A percentile compares a stretch with the other conserved stretches of the same genome.
Conservation (phyloP, 2,329 filamentous ascomycete genomes). For the Balansia obtecta region DNA sequence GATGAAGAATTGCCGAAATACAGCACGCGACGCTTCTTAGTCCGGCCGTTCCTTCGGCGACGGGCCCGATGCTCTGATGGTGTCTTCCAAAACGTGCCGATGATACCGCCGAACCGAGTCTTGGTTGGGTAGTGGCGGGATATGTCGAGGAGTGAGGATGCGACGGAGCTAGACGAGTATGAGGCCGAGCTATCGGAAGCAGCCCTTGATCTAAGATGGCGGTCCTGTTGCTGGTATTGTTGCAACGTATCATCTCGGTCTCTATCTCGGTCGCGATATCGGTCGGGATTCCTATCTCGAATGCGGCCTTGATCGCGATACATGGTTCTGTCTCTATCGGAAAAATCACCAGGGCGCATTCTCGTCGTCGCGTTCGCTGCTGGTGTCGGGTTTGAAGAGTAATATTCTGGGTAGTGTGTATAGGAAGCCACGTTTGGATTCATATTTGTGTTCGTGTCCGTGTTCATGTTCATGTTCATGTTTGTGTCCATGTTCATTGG, state of each 20-base stretch:
- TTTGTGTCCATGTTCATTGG: conserved; percentile 8
- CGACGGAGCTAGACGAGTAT: conserved; percentile 36
- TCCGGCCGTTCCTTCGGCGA: conserved; percentile 26
- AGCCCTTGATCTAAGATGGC: conserved; percentile 4
- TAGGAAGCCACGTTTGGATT: conserved; percentile 3
- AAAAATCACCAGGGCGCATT: background rate
- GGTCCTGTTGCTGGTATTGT: conserved; percentile 9
- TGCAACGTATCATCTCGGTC: conserved; percentile 1
- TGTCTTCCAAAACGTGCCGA: conserved; percentile 51
- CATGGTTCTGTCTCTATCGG: background rate
- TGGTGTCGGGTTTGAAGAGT: conserved; percentile 6
- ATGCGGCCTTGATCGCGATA: background rate
- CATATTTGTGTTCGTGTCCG: conserved; percentile 6
- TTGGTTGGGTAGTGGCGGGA: conserved; percentile 39
- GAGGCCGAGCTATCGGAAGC: conserved; percentile 24
- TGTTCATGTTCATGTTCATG: conserved; percentile 6
- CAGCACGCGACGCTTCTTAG: conserved; percentile 40
- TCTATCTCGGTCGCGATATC: background rate
- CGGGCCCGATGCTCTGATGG: conserved; percentile 41
- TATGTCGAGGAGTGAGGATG: conserved; percentile 53
- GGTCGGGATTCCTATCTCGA: background rate
- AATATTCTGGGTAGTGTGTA: conserved; percentile 1
- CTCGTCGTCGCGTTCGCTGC: conserved; percentile 6
- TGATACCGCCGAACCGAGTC: conserved; percentile 38
- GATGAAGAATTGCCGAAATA: conserved; percentile 51